A percentile compares a stretch with the other conserved stretches of the same genome.
Conservation (phyloP, 2,329 filamentous ascomycete genomes). For the Trichoderma pleuroti region DNA sequence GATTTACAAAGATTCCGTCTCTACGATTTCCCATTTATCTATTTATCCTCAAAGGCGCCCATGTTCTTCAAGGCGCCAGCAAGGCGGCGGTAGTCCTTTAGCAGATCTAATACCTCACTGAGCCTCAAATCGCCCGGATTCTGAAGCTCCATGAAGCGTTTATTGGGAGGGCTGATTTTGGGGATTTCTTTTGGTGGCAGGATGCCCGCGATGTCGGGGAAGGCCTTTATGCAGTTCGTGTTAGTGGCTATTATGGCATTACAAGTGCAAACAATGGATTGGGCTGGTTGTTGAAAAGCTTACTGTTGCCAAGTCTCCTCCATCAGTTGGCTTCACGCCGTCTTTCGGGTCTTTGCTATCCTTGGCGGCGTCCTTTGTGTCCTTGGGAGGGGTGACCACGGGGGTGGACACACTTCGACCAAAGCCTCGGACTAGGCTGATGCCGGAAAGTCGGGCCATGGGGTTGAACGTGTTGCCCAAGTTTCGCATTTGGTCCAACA, state of each 20-base stretch:
- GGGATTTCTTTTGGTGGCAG: slow-evolving; percentile 53
- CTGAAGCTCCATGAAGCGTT: slow-evolving; percentile 69
- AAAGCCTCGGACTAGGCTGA: slow-evolving; percentile 72
- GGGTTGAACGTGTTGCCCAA: slow-evolving; percentile 80
- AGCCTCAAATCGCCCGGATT: slow-evolving; percentile 67
- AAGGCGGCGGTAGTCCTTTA: slow-evolving; percentile 71
- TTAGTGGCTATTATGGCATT: not conserved
- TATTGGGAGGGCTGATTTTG: slow-evolving; percentile 63
- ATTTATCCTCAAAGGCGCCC: slow-evolving; percentile 54
- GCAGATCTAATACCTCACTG: slow-evolving; percentile 67
- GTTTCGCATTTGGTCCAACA: slow-evolving; percentile 77
- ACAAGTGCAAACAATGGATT: not conserved
- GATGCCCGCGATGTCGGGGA: slow-evolving; percentile 55
- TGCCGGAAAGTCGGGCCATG: slow-evolving; percentile 71
- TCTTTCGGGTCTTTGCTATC: slow-evolving; percentile 29
- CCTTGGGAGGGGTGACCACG: slow-evolving; percentile 30
- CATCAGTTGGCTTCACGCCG: slow-evolving; percentile 43
- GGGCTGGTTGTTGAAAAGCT: slow-evolving; percentile 25
- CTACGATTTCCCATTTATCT: not conserved
- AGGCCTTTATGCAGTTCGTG: slow-evolving; percentile 43
- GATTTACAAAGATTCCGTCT: not conserved
- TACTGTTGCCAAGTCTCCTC: slow-evolving; percentile 57
- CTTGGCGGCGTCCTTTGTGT: not conserved
- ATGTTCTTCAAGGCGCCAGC: slow-evolving; percentile 61
- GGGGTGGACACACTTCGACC: slow-evolving; percentile 51